Evolutionary conservation across 768 basidiomycete genomes (phyloP), one percentile per base, ranked within the genome.

Genomic region (Tulasnella sp.): DNA sequence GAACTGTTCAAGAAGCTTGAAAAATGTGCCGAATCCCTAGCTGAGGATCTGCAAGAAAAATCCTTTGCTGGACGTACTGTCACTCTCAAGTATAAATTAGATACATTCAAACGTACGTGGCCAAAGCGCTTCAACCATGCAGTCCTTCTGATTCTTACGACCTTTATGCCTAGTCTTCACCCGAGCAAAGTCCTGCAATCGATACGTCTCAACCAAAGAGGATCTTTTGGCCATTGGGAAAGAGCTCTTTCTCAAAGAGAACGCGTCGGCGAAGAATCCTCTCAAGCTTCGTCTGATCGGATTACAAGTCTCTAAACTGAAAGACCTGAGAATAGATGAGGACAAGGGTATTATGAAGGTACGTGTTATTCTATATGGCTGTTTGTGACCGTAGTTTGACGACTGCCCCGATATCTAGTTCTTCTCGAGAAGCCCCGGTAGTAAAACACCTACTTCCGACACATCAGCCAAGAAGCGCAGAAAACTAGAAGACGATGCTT

Each of bases 61-160:
- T 92, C 94, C 40, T 99, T 95, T 92, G 89, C 91, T 9, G 97
- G 95, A 10, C 90, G 92, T 81, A 98, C 95, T 0, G 88, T 99
- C 42, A 97, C 95, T 0, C 88, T 99, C 74, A 98, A 97, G 84
- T 96, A 92, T 84, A 99, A 99, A 86, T 88, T 95, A 44, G 92
- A 97, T 83, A 96, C 92, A 0, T 98, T 92, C 84, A 91, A 97
- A 88, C 92, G 94, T 86, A 74, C 79, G 84, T 14, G 12, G 91
- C 79, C 62, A 19, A 34, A 27, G 9, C 38, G 39, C 34, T 21
- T 27, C 62, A 16, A 14, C 18, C 73, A 14, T 14, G 72, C 16
- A 68, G 71, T 1, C 82, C 79, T 24, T 24, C 74, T 34, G 27
- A 19, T 40, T 58, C 38, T 62, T 12, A 79, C 38, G 6, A 75